These are phyloP conservation scores for Fragilaria crotonensis DNA, from an alignment of 108 stramenopile genomes.

Conservation along the genomic window DNA sequence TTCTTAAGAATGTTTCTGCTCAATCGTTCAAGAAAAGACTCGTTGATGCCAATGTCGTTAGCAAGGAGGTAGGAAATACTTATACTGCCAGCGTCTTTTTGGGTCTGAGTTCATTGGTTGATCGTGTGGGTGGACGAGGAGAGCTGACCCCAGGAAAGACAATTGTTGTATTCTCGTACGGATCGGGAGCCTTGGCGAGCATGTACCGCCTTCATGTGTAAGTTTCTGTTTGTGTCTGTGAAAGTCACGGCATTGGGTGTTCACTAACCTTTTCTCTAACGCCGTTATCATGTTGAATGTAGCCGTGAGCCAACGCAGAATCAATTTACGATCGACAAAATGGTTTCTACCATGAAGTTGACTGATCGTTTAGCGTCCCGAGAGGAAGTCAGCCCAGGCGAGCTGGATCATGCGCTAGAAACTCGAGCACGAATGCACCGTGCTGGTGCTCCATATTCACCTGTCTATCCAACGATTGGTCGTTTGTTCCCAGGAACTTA, in stretches of 20 bases:
- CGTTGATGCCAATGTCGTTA: conserved; percentile 61
- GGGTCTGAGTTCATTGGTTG: conserved; percentile 81
- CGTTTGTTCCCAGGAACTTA: conserved; percentile 91
- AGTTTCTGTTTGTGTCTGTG: conserved; percentile 10
- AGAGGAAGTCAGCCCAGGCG: conserved; percentile 80
- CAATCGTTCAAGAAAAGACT: conserved; percentile 40
- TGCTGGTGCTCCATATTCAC: conserved; percentile 72
- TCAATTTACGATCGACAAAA: conserved; percentile 74
- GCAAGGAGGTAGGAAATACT: conserved; percentile 90
- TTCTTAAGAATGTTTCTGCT: conserved; percentile 50
- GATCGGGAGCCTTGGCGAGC: conserved; percentile 87
- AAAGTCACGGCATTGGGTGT: too few relatives aligned
- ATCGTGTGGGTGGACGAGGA: conserved; percentile 54
- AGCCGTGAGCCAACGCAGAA: conserved; percentile 19
- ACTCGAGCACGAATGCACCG: conserved; percentile 84
- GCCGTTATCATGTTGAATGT: not conserved
- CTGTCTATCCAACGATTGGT: conserved; percentile 74
- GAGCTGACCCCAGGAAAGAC: conserved; percentile 65
- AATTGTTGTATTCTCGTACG: conserved; percentile 78
- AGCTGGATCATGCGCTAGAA: conserved; percentile 87
- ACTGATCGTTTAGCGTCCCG: conserved; percentile 63
- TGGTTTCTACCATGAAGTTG: conserved; percentile 64
- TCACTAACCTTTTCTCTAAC: too few relatives aligned
- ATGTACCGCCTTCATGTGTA: conserved; percentile 86
- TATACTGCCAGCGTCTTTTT: conserved; percentile 95